These are phyloP conservation scores for Aspergillus hortae DNA, from an alignment of 2,329 filamentous ascomycete species.

Conservation along the genomic window DNA sequence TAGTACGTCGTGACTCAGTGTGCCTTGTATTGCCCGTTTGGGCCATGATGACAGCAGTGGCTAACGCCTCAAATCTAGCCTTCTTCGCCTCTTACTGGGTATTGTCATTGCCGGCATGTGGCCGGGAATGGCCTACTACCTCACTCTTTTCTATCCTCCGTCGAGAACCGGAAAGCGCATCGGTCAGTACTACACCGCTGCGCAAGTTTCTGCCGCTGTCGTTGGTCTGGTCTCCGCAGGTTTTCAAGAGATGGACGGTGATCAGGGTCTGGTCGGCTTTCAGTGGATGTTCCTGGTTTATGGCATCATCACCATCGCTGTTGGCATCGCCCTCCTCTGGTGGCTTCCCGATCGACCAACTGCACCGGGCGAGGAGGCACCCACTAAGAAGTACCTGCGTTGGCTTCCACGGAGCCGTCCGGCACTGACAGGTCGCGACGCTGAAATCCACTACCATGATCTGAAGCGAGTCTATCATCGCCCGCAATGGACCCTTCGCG, in stretches of 20 bases:
- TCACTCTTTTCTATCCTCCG: slow-evolving; percentile 88
- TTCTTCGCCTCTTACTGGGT: slow-evolving; percentile 80
- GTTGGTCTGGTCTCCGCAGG: slow-evolving; percentile 86
- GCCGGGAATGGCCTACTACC: slow-evolving; percentile 91
- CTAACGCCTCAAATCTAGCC: slow-evolving; percentile 22
- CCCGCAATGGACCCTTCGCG: slow-evolving; percentile 67
- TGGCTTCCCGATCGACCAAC: slow-evolving; percentile 85
- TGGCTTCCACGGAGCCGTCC: slow-evolving; percentile 69
- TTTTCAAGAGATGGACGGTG: slow-evolving; percentile 86
- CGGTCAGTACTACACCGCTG: slow-evolving; percentile 83
- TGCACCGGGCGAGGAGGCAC: slow-evolving; percentile 51
- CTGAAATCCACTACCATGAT: slow-evolving; percentile 77
- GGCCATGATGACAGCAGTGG: not conserved
- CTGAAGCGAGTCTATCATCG: slow-evolving; percentile 75
- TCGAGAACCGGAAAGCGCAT: slow-evolving; percentile 83
- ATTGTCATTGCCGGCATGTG: slow-evolving; percentile 91
- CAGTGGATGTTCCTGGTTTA: slow-evolving; percentile 80
- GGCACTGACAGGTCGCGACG: slow-evolving; percentile 72
- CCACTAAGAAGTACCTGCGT: slow-evolving; percentile 39
- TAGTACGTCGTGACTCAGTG: slow-evolving; percentile 52
- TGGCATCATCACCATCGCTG: slow-evolving; percentile 67
- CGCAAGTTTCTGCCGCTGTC: slow-evolving; percentile 83
- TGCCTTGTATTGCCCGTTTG: not conserved
- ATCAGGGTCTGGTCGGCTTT: slow-evolving; percentile 66
- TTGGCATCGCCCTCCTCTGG: slow-evolving; percentile 75